Percentiles rank a stretch among this genome's conserved stretches.
Evolutionary conservation across 192 early-diverging fungal species (phyloP).

Genomic region (Phlyctochytrium arcticum): DNA sequence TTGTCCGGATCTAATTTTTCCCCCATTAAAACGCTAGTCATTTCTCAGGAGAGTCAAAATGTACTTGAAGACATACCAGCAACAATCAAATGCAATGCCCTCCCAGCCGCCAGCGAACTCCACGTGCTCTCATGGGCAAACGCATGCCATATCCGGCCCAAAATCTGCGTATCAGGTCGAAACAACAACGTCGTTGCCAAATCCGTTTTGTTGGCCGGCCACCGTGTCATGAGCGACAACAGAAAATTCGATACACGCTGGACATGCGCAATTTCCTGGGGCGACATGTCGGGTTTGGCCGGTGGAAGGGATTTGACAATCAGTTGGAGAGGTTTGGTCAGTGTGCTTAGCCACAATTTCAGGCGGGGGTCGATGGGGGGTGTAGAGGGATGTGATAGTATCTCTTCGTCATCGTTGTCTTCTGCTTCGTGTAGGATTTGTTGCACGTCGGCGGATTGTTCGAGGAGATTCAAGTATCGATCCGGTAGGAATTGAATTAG

Average conservation of each 20-base stretch:
- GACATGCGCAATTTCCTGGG: constrained; percentile 5
- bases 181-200: constrained; percentile 50
- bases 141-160: constrained; percentile 23
- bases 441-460: not conserved
- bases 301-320: constrained; percentile 14
- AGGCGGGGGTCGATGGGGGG: constrained; percentile 28
- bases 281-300: too few relatives aligned
- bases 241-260: constrained; percentile 46
- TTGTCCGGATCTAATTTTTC: constrained; percentile 1
- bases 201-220: constrained; percentile 49
- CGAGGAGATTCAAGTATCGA: not conserved
- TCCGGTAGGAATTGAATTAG: constrained; percentile 18
- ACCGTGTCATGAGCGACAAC: constrained; percentile 51
- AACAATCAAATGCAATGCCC: too few relatives aligned
- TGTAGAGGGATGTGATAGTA: constrained; percentile 1
- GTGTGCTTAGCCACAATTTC: constrained; percentile 35
- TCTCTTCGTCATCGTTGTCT: constrained; percentile 38
- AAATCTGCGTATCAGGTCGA: constrained; percentile 31
- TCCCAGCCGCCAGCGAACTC: too few relatives aligned
- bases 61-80: too few relatives aligned
- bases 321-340: constrained; percentile 35
- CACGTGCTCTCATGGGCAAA: too few relatives aligned
- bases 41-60: too few relatives aligned
- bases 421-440: constrained; percentile 26
- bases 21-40: too few relatives aligned